These are phyloP conservation scores for Populus trichocarpa DNA, from an alignment of 441 rosid species.

Conservation along the genomic window DNA sequence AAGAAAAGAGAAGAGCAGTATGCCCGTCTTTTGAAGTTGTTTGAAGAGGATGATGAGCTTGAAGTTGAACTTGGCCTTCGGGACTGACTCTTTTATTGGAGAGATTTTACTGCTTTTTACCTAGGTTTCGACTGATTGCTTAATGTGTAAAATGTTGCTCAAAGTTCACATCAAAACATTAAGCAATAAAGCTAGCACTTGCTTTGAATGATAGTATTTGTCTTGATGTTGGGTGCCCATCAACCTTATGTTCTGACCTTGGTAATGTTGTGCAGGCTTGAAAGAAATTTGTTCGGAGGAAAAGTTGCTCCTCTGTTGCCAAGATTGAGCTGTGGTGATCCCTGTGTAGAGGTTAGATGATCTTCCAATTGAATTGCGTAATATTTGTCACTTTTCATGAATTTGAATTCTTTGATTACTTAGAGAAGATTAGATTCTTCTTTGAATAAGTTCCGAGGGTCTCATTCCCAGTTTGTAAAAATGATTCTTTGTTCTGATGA, in stretches of 20 bases:
- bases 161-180: no score
- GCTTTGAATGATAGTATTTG: neutral
- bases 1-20: slow-evolving; percentile 97
- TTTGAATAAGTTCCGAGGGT: slow-evolving; percentile 19
- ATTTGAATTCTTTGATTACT: slow-evolving; percentile 17
- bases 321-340: slow-evolving; percentile 12
- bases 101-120: neutral
- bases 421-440: slow-evolving; percentile 15
- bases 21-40: slow-evolving; percentile 86
- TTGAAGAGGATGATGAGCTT: slow-evolving; percentile 97
- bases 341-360: slow-evolving; percentile 21
- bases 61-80: slow-evolving; percentile 97
- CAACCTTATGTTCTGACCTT: slow-evolving; percentile 1
- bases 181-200: neutral
- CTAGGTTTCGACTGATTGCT: neutral
- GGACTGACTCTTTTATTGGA: slow-evolving; percentile 38
- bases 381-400: slow-evolving; percentile 22
- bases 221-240: neutral
- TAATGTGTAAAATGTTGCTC: neutral
- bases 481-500: slow-evolving; percentile 13
- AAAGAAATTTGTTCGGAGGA: slow-evolving; percentile 14
- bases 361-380: slow-evolving; percentile 14
- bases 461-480: slow-evolving; percentile 22
- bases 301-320: slow-evolving; percentile 6
- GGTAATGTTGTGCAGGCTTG: slow-evolving; percentile 22